Conservation (phyloP, 2,329 filamentous ascomycete species). For the Phyllosticta citriasiana region DNA sequence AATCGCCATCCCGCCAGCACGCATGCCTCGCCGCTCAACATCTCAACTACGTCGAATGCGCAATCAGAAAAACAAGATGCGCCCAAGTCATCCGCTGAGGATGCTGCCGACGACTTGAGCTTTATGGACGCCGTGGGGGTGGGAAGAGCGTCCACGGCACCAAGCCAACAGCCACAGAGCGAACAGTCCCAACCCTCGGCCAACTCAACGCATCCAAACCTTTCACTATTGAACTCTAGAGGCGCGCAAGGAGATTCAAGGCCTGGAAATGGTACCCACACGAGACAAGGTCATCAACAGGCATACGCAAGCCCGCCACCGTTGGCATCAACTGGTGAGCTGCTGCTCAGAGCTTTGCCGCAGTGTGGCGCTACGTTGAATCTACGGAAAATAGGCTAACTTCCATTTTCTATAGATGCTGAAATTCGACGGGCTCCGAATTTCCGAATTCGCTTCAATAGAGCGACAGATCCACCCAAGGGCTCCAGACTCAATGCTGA, state of each 20-base stretch:
- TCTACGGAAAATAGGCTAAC: not conserved
- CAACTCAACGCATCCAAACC: not conserved
- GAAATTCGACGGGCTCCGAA: not conserved
- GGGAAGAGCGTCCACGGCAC: not conserved
- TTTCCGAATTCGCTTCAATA: not conserved
- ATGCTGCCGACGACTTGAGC: not conserved
- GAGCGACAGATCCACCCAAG: not conserved
- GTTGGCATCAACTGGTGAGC: not conserved
- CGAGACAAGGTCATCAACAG: not conserved
- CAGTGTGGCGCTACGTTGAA: not conserved
- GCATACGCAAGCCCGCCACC: not conserved
- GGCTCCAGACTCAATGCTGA: not conserved
- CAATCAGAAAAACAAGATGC: not conserved
- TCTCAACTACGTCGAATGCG: not conserved
- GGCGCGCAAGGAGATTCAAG: not conserved
- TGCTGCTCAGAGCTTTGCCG: not conserved
- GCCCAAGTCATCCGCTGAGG: not conserved
- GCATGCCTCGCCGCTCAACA: not conserved
- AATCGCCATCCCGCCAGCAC: constrained; percentile 17
- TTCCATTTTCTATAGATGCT: not conserved
- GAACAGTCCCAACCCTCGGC: not conserved
- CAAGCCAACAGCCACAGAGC: not conserved
- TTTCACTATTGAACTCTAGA: not conserved
- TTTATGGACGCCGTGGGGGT: not conserved
- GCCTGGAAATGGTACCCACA: not conserved